Evolutionary conservation across 1,284 basidiomycete species (phyloP).

Genomic region (Heliocybe sulcata): DNA sequence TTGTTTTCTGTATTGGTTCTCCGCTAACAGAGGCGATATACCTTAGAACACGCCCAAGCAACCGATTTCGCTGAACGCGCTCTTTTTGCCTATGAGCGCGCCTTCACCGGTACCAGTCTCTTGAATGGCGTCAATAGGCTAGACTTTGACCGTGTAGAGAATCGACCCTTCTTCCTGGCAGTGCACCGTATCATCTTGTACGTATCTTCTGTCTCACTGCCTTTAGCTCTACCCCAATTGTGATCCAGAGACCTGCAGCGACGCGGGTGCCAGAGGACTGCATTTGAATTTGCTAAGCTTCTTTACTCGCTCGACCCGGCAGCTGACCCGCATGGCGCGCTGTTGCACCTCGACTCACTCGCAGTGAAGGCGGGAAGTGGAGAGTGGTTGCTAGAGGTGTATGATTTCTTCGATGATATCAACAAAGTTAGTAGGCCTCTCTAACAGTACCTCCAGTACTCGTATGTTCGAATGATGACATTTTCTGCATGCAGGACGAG

Average conservation of each 20-base stretch:
- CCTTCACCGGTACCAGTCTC: slow-evolving; percentile 67
- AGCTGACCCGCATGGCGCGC: slow-evolving; percentile 79
- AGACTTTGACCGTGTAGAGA: slow-evolving; percentile 82
- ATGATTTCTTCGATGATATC: slow-evolving; percentile 33
- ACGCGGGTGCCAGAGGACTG: slow-evolving; percentile 81
- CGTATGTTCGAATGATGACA: not conserved
- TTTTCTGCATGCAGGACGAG: slow-evolving; percentile 9
- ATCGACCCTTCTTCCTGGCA: slow-evolving; percentile 80
- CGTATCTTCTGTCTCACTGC: slow-evolving; percentile 18
- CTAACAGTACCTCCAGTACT: not conserved
- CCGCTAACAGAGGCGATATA: not conserved
- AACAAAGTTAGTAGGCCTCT: slow-evolving; percentile 12
- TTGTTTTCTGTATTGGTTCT: not conserved
- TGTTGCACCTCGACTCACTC: slow-evolving; percentile 81
- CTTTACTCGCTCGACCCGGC: slow-evolving; percentile 78
- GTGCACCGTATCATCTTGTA: slow-evolving; percentile 73
- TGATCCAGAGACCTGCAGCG: slow-evolving; percentile 67
- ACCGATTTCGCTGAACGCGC: slow-evolving; percentile 84
- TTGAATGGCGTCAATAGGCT: slow-evolving; percentile 73
- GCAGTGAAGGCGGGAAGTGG: slow-evolving; percentile 75
- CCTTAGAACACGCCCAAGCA: slow-evolving; percentile 73
- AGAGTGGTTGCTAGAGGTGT: slow-evolving; percentile 73
- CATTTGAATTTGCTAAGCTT: slow-evolving; percentile 84
- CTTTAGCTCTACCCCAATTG: slow-evolving; percentile 7
- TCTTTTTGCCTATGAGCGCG: slow-evolving; percentile 84